Evolutionary conservation across 805 yeast genomes (phyloP).

Genomic region (Candida germanica): DNA sequence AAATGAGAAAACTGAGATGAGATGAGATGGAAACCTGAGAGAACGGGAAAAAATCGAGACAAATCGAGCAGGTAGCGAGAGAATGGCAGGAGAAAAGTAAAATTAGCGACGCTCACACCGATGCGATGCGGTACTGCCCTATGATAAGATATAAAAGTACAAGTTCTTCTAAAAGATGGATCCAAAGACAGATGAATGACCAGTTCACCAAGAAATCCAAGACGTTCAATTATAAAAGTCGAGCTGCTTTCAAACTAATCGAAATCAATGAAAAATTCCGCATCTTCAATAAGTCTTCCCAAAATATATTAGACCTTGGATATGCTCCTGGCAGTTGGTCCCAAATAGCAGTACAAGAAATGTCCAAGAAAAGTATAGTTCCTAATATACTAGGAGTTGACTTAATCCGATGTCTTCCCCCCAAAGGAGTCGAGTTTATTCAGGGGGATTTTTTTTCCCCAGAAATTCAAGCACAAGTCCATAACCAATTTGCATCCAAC

Average conservation of each 20-base stretch:
- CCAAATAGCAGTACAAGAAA: conserved; percentile 65
- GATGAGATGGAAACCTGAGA: too few relatives aligned
- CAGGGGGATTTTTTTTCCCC: conserved; percentile 40
- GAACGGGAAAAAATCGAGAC: not conserved
- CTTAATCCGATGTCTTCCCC: conserved; percentile 33
- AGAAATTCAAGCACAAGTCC: conserved; percentile 54
- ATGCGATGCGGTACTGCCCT: too few relatives aligned
- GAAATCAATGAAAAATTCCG: conserved; percentile 68
- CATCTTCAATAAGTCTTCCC: conserved; percentile 50
- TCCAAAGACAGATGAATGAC: conserved; percentile 66
- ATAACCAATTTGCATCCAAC: conserved; percentile 43
- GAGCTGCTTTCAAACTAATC: conserved; percentile 87
- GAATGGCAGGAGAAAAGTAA: too few relatives aligned
- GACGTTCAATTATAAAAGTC: conserved; percentile 58
- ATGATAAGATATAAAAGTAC: conserved; percentile 15
- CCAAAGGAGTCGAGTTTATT: conserved; percentile 33
- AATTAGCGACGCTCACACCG: too few relatives aligned
- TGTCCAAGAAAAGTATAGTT: conserved; percentile 14
- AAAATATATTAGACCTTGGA: conserved; percentile 79
- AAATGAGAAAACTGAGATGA: conserved; percentile 11
- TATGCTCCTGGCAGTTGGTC: conserved; percentile 97
- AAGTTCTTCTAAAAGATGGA: conserved; percentile 66
- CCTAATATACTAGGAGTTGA: conserved; percentile 76
- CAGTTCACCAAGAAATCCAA: conserved; percentile 65
- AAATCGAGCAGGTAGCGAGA: too few relatives aligned